These are phyloP conservation scores for Pulveroboletus sp. DNA, from an alignment of 768 basidiomycete species.

Conservation along the genomic window DNA sequence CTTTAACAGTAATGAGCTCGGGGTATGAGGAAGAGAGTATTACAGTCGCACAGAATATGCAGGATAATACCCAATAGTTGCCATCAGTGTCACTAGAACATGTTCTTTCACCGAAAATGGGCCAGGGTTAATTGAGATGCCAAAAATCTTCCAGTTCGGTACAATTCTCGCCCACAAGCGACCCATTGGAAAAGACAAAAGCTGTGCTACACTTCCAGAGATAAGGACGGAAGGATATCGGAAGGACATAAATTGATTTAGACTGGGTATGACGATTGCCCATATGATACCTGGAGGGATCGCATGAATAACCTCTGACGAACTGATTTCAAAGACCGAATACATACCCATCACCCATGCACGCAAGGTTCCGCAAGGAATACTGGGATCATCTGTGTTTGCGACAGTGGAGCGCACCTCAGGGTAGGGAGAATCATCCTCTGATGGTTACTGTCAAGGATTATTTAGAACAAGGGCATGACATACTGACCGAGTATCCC, in stretches of 20 bases:
- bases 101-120: conserved; percentile 75
- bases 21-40: not conserved
- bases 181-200: no score
- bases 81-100: conserved; percentile 70
- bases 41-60: conserved; percentile 21
- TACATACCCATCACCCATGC: no score
- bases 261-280: no score
- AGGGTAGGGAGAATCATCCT: conserved; percentile 81
- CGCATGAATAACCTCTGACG: no score
- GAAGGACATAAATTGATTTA: no score
- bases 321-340: no score
- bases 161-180: no score
- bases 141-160: conserved; percentile 49
- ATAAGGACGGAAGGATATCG: no score
- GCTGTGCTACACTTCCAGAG: no score
- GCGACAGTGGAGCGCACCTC: conserved; percentile 77
- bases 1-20: conserved; percentile 11
- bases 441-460: conserved; percentile 23
- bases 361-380: no score
- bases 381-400: conserved; percentile 63
- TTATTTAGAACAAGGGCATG: conserved; percentile 1
- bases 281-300: no score
- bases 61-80: conserved; percentile 38
- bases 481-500: conserved; percentile 23
- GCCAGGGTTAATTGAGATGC: conserved; percentile 63